Conservation (phyloP, 441 rosid species). For the Viola pubescens region DNA sequence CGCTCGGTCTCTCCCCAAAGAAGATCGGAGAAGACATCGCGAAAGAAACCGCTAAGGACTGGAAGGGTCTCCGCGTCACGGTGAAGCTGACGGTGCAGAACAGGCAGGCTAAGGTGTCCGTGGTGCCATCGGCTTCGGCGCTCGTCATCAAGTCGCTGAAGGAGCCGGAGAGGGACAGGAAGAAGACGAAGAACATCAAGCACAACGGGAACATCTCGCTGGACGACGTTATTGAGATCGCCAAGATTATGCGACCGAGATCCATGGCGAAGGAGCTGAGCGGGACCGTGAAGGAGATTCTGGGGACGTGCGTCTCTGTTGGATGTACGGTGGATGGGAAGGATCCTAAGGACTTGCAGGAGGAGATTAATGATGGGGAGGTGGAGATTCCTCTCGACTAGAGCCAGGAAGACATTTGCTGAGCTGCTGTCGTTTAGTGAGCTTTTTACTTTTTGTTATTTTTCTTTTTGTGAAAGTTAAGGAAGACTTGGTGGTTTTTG, state of each 20-base stretch:
- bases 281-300: conserved; percentile 67
- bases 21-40: conserved; percentile 86
- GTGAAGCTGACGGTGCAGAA: conserved; percentile 81
- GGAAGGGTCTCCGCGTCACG: conserved; percentile 77
- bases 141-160: conserved; percentile 68
- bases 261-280: conserved; percentile 72
- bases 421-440: background rate
- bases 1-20: conserved; percentile 83
- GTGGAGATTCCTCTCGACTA: conserved; percentile 38
- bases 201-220: conserved; percentile 61
- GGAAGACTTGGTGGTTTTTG: background rate
- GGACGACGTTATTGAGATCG: conserved; percentile 71
- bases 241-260: conserved; percentile 59
- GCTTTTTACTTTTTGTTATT: background rate
- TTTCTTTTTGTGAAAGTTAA: background rate
- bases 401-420: background rate
- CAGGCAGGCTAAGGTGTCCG: conserved; percentile 73
- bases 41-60: conserved; percentile 80
- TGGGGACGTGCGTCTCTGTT: conserved; percentile 75
- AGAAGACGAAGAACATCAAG: conserved; percentile 76
- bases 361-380: conserved; percentile 66
- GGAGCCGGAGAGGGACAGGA: conserved; percentile 79
- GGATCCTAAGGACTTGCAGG: conserved; percentile 63
- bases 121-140: conserved; percentile 74
- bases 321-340: conserved; percentile 82